These are phyloP conservation scores for Suillus hirtellus DNA, from an alignment of 768 basidiomycete genomes.

Conservation along the genomic window DNA sequence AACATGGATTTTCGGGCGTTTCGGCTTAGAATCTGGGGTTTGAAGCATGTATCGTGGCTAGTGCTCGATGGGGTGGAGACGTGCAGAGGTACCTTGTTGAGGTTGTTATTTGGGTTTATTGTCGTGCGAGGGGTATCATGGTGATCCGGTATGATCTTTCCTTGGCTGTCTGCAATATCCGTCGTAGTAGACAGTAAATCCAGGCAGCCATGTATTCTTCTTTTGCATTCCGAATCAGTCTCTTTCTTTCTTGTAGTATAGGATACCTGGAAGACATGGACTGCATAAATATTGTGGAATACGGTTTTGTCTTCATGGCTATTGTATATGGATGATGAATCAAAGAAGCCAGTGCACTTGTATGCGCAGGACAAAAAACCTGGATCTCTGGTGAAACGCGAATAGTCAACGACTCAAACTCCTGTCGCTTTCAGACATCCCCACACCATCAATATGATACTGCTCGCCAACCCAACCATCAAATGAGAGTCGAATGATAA, in stretches of 20 bases:
- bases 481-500: constrained; percentile 68
- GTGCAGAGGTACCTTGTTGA: too few species aligned
- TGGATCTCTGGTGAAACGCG: not conserved
- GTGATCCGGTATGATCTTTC: not conserved
- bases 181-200: not conserved
- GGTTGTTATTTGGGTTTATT: not conserved
- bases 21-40: not conserved
- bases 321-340: not conserved
- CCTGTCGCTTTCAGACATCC: constrained; percentile 22
- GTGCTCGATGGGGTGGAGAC: not conserved
- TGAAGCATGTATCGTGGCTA: not conserved
- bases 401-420: not conserved
- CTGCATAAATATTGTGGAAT: not conserved
- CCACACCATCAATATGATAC: constrained; percentile 78
- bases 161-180: constrained; percentile 1
- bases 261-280: not conserved
- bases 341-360: not conserved
- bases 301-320: not conserved
- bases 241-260: not conserved
- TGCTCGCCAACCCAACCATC: constrained; percentile 84
- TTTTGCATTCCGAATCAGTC: not conserved
- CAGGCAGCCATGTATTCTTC: not conserved
- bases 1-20: not conserved
- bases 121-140: not conserved
- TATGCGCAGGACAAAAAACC: too few species aligned